Evolutionary conservation across 768 basidiomycete genomes (phyloP), one percentile per base, ranked within the genome.

Genomic region (Leccinellum rugosiceps): DNA sequence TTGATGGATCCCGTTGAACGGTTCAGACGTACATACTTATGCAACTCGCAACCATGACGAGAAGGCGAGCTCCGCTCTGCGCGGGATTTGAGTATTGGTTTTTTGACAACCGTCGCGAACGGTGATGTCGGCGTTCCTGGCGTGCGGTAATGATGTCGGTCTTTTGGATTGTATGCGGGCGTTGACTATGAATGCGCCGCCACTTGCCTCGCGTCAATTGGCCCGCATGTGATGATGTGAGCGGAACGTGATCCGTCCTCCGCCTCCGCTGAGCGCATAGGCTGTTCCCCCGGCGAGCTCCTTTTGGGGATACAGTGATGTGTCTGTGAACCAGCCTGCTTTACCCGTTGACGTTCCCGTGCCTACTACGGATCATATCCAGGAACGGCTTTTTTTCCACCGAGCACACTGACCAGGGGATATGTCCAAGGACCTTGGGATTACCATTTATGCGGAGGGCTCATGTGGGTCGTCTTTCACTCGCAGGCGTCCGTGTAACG

Each of bases 331-430:
- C 32, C 43, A 32, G 41, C 41, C 30, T 28, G n/a, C 35, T 7
- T 38, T 21, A 35, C 28, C 21, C 19, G 23, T 53, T 15, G 47
- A 55, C 32, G 28, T 38, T 26, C 34, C 46, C 43, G 56, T 50
- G 28, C 15, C 8, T 46, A 68, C 8, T 46, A 68, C 61, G 66
- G 67, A 66, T 60, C 63, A 61, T 52, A 32, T 7, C 32, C 48
- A 58, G 61, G 57, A 38, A 53, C 52, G 17, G 38, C 17, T 8
- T 41, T 54, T 13, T 26, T 8, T 41, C 31, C 31, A 21, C 15
- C 30, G 9, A 54, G 34, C 48, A 32, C 15, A 30, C 28, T 23
- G 53, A 21, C 44, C 32, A 35, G 32, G 23, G n/a, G 38, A 31
- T n/a, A n/a, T n/a, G 41, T 41, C 17, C 38, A 41, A n/a, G n/a